These are phyloP conservation scores for Sordaria brevicollis DNA, from an alignment of 495 filamentous ascomycete genomes.

Conservation along the genomic window DNA sequence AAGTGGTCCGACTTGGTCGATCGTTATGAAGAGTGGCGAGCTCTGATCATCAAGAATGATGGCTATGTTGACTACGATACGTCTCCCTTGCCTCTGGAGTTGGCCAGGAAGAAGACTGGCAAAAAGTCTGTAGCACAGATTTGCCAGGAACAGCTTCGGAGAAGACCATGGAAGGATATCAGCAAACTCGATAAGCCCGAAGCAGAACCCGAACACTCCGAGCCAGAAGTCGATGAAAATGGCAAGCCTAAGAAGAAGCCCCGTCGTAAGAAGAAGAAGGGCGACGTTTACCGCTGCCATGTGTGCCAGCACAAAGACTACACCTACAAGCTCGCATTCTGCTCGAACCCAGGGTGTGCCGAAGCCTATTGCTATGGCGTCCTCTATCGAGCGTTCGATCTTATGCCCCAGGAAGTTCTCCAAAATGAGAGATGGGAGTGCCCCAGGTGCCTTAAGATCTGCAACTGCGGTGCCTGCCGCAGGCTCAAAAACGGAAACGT, in stretches of 20 bases:
- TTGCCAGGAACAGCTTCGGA: slow-evolving; percentile 74
- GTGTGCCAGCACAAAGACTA: slow-evolving; percentile 66
- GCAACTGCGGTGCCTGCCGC: slow-evolving; percentile 74
- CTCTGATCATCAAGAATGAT: slow-evolving; percentile 58
- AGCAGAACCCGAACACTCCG: slow-evolving; percentile 33
- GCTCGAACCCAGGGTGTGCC: slow-evolving; percentile 52
- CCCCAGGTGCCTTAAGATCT: slow-evolving; percentile 72
- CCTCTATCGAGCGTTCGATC: slow-evolving; percentile 80
- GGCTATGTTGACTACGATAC: slow-evolving; percentile 45
- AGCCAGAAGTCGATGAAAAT: slow-evolving; percentile 41
- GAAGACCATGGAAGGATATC: slow-evolving; percentile 54
- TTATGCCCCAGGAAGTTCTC: slow-evolving; percentile 70
- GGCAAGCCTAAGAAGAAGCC: slow-evolving; percentile 37
- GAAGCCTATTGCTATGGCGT: slow-evolving; percentile 78
- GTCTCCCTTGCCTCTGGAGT: slow-evolving; percentile 52
- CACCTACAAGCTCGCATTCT: slow-evolving; percentile 70
- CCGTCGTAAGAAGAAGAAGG: slow-evolving; percentile 29
- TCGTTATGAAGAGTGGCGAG: slow-evolving; percentile 76
- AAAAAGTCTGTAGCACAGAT: slow-evolving; percentile 78
- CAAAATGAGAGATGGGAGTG: slow-evolving; percentile 74
- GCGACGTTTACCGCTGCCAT: slow-evolving; percentile 56
- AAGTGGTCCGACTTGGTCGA: slow-evolving; percentile 64
- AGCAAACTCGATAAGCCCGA: slow-evolving; percentile 29
- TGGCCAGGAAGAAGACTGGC: slow-evolving; percentile 48
- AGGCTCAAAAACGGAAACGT: slow-evolving; percentile 20